Conservation (phyloP, 108 stramenopile species). For the Heterococcus sp. region DNA sequence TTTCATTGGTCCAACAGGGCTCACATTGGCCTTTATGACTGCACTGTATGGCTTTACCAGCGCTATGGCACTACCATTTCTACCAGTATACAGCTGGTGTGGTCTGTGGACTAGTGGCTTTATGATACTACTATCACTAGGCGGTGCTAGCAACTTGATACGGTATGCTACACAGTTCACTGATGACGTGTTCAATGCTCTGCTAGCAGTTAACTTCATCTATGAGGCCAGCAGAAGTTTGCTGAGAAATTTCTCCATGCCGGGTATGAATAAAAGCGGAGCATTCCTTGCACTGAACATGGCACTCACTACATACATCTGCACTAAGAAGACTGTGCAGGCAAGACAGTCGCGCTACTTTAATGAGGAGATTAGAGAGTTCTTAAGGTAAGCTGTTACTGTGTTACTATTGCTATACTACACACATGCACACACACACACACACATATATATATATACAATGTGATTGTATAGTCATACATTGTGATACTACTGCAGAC, state of each 20-base stretch:
- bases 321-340: slow-evolving; percentile 2
- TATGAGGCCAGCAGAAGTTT: slow-evolving; percentile 61
- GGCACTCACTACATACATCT: slow-evolving; percentile 65
- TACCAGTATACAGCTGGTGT: slow-evolving; percentile 89
- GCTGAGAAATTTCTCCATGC: slow-evolving; percentile 12
- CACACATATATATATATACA: too few species aligned
- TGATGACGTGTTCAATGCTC: slow-evolving; percentile 90
- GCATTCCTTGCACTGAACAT: slow-evolving; percentile 42
- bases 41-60: slow-evolving; percentile 66
- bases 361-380: slow-evolving; percentile 60
- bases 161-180: slow-evolving; percentile 92
- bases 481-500: too few species aligned
- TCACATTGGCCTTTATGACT: slow-evolving; percentile 86
- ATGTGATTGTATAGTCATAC: too few species aligned
- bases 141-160: slow-evolving; percentile 73
- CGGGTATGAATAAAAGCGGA: neutral
- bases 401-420: too few species aligned
- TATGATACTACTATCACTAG: slow-evolving; percentile 72
- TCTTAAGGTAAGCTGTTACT: slow-evolving; percentile 59
- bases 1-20: slow-evolving; percentile 93
- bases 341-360: slow-evolving; percentile 8
- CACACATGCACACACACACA: too few species aligned
- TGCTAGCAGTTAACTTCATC: slow-evolving; percentile 87
- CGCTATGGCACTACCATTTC: slow-evolving; percentile 71
- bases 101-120: slow-evolving; percentile 86